Evolutionary conservation across 306 rosid species (phyloP).

Genomic region (Casuarina cunninghamiana): DNA sequence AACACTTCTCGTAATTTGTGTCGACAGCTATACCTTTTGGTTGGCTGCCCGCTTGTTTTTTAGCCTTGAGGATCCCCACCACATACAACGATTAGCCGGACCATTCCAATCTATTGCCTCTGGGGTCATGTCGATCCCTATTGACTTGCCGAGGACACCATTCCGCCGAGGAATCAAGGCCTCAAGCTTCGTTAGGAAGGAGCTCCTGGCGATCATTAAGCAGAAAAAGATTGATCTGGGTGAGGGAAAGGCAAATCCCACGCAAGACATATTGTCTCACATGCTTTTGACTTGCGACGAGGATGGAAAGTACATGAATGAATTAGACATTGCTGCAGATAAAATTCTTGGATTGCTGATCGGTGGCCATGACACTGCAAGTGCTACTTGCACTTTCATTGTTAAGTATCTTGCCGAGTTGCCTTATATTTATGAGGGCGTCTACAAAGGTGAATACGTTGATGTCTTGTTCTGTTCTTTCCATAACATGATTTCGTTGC

Average conservation of each 20-base stretch:
- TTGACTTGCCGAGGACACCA: slow-evolving; percentile 77
- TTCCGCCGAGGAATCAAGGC: slow-evolving; percentile 58
- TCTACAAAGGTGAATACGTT: too few species aligned
- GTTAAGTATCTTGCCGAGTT: background rate
- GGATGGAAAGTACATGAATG: background rate
- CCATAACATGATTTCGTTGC: too few species aligned
- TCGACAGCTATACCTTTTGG: too few species aligned
- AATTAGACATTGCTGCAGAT: background rate
- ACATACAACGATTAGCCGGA: slow-evolving; percentile 38
- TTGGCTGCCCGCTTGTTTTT: slow-evolving; percentile 71
- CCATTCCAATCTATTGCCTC: slow-evolving; percentile 70
- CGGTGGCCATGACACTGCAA: background rate
- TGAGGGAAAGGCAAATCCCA: slow-evolving; percentile 47
- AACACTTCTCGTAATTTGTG: too few species aligned
- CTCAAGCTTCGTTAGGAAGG: too few species aligned
- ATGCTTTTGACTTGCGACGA: background rate
- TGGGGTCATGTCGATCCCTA: slow-evolving; percentile 67
- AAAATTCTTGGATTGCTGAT: background rate
- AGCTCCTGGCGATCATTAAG: too few species aligned
- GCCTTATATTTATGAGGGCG: background rate
- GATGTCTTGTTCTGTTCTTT: too few species aligned
- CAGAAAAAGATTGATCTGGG: too few species aligned
- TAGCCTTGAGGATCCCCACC: slow-evolving; percentile 58
- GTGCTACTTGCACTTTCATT: background rate
- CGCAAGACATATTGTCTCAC: background rate